Percentiles rank a stretch among this genome's conserved stretches.
Evolutionary conservation across 768 basidiomycete genomes (phyloP).

Genomic region (Nidula microcarpa): DNA sequence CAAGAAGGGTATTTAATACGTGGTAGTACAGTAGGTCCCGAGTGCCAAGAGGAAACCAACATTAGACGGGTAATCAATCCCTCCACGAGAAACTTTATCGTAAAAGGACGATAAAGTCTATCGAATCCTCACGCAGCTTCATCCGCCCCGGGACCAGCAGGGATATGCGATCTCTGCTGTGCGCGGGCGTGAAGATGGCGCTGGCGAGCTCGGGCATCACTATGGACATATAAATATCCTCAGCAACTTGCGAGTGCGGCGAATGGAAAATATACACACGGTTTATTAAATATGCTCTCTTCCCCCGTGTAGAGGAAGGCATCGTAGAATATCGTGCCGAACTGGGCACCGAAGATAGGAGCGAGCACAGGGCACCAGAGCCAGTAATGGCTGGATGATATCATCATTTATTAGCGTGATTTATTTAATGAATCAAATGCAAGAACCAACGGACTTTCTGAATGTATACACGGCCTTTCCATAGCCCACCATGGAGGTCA

Average conservation of each 20-base stretch:
- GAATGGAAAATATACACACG: slow-evolving; percentile 27
- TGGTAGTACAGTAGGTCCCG: no score
- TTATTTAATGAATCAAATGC: no score
- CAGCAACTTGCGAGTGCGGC: background rate
- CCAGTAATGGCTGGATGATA: slow-evolving; percentile 57
- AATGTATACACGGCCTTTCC: slow-evolving; percentile 36
- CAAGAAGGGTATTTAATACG: no score
- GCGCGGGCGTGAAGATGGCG: slow-evolving; percentile 5
- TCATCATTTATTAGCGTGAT: no score
- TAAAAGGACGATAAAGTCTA: no score
- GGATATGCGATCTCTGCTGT: slow-evolving; percentile 5
- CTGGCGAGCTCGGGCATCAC: slow-evolving; percentile 7
- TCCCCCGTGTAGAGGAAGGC: slow-evolving; percentile 49
- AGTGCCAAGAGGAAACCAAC: no score
- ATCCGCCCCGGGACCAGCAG: slow-evolving; percentile 8
- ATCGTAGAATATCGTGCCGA: slow-evolving; percentile 54
- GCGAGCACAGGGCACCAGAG: slow-evolving; percentile 62
- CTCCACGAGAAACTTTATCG: no score
- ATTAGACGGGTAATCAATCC: no score
- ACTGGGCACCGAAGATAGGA: slow-evolving; percentile 51
- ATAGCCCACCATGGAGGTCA: slow-evolving; percentile 68
- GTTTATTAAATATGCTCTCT: slow-evolving; percentile 52
- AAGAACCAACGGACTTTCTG: slow-evolving; percentile 25
- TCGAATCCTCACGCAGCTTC: background rate
- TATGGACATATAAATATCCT: background rate